Evolutionary conservation across 768 basidiomycete species (phyloP).

Genomic region (Trametes coccinea): DNA sequence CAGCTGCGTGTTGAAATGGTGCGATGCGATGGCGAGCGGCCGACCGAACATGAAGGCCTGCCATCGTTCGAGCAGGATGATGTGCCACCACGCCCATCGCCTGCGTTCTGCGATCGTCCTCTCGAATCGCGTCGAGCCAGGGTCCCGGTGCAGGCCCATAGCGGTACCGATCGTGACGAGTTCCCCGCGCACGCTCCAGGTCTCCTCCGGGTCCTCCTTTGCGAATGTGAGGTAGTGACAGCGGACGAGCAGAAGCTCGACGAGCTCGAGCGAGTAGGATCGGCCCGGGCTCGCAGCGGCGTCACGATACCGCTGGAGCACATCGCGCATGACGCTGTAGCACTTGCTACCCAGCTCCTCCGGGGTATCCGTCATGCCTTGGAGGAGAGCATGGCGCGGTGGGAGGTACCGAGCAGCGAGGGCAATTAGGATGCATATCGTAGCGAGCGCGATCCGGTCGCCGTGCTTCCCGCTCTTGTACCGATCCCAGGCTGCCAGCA

Average conservation of each 20-base stretch:
- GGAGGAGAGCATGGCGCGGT: constrained; percentile 59
- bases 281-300: constrained; percentile 38
- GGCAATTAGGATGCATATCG: constrained; percentile 74
- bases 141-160: constrained; percentile 85
- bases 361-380: constrained; percentile 47
- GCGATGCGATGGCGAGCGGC: constrained; percentile 70
- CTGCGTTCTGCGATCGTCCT: constrained; percentile 72
- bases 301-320: constrained; percentile 59
- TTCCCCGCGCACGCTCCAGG: constrained; percentile 76
- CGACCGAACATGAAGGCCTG: constrained; percentile 87
- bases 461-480: constrained; percentile 68
- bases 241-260: constrained; percentile 71
- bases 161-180: constrained; percentile 74
- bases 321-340: constrained; percentile 66
- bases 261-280: constrained; percentile 57
- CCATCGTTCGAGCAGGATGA: constrained; percentile 80
- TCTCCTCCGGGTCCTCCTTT: constrained; percentile 78
- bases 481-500: constrained; percentile 66
- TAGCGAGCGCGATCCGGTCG: constrained; percentile 70
- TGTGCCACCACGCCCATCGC: constrained; percentile 92
- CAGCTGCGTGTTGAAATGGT: constrained; percentile 81
- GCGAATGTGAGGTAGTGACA: constrained; percentile 71
- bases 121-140: constrained; percentile 74
- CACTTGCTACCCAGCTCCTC: constrained; percentile 66
- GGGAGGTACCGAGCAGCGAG: constrained; percentile 75